Conservation (phyloP, 2,329 filamentous ascomycete species). For the Calycina herbarum region DNA sequence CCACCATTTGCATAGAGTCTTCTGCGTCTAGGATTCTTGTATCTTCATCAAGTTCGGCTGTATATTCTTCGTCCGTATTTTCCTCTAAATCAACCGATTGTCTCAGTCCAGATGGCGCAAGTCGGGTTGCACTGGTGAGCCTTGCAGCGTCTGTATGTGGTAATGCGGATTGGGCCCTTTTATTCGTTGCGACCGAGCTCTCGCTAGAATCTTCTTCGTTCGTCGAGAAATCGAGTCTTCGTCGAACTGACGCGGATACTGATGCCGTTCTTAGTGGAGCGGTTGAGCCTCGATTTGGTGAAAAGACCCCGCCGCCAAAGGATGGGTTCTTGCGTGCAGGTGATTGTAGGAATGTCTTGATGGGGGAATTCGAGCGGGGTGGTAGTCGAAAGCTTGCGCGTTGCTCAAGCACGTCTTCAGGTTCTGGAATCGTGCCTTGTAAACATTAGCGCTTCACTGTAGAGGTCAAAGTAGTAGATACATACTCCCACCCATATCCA, state of each 20-base stretch:
- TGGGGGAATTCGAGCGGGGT: slow-evolving; percentile 38
- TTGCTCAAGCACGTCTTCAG: slow-evolving; percentile 43
- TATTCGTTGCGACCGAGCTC: slow-evolving; percentile 20
- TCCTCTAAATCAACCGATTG: slow-evolving; percentile 18
- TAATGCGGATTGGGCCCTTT: slow-evolving; percentile 22
- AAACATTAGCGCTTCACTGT: slow-evolving; percentile 14
- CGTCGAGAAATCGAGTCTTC: slow-evolving; percentile 38
- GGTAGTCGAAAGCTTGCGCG: slow-evolving; percentile 33
- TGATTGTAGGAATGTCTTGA: slow-evolving; percentile 38
- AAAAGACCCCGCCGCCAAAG: slow-evolving; percentile 32
- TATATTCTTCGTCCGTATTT: slow-evolving; percentile 32
- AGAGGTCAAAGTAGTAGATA: slow-evolving; percentile 10
- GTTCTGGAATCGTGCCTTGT: slow-evolving; percentile 51
- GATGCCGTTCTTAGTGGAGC: slow-evolving; percentile 30
- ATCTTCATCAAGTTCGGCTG: slow-evolving; percentile 42
- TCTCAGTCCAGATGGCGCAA: slow-evolving; percentile 15
- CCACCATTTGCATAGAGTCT: slow-evolving; percentile 29
- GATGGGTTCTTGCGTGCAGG: slow-evolving; percentile 38
- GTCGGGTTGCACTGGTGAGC: slow-evolving; percentile 27
- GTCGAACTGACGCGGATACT: slow-evolving; percentile 30
- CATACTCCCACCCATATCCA: slow-evolving; percentile 64
- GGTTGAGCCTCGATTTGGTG: slow-evolving; percentile 32
- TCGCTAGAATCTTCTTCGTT: slow-evolving; percentile 22
- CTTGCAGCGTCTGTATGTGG: slow-evolving; percentile 21
- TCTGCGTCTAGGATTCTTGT: slow-evolving; percentile 51